Evolutionary conservation across 1,139 yeast species (phyloP).

Genomic region (Magnusiomyces suaveolens): DNA sequence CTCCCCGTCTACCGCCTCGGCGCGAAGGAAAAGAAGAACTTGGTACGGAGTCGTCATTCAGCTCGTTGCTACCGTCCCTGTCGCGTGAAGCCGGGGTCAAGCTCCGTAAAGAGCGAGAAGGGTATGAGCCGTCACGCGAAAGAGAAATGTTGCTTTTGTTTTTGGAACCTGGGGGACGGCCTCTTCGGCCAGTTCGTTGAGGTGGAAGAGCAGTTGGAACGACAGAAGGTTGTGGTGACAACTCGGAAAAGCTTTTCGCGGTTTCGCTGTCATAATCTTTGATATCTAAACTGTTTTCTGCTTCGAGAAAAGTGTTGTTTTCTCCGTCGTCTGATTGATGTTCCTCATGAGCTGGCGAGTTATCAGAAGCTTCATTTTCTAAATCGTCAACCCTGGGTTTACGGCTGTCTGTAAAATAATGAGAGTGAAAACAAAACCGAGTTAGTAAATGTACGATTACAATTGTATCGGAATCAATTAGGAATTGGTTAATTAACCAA

Average conservation of each 20-base stretch:
- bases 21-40: constrained; percentile 16
- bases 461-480: background rate
- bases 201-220: background rate
- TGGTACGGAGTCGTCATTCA: constrained; percentile 12
- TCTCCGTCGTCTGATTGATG: background rate
- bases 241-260: background rate
- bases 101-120: constrained; percentile 11
- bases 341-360: background rate
- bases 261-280: background rate
- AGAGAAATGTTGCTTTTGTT: constrained; percentile 10
- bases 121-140: constrained; percentile 7
- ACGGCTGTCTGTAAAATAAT: background rate
- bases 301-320: background rate
- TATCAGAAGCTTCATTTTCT: background rate
- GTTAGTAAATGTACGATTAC: no score
- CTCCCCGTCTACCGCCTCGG: constrained; percentile 21
- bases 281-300: background rate
- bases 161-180: constrained; percentile 31
- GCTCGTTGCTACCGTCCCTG: constrained; percentile 17
- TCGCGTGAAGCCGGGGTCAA: constrained; percentile 13
- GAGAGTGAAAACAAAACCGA: background rate
- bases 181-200: constrained; percentile 23
- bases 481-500: no score
- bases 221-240: background rate
- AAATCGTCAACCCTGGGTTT: background rate